Base-by-base conservation (phyloP, 208 protist species). In the Acanthamoeba rhysodes region DNA sequence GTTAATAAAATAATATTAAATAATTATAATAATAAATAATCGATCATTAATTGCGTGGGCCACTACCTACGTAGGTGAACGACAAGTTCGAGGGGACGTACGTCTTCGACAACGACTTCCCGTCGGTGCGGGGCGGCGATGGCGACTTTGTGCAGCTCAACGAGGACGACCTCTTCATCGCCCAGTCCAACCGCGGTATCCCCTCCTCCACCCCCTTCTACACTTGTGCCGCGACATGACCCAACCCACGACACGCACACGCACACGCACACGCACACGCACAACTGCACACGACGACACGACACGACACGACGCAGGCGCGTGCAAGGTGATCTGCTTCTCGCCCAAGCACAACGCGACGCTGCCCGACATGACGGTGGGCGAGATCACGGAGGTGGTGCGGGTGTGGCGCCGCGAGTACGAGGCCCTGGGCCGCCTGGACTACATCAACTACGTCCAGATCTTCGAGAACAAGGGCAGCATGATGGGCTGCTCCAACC, bases 381-480 rank as follows among this genome's bases (percentile, higher is more conserved):
- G 55, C 6, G 93, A 91, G 70, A 95, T 97, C 48, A 34, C 14
- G 14, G 59, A 66, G 29, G 95, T 97, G 64, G 94, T 96, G 16
- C 24, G 93, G 27, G 80, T 78, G 50, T 97, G 96, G 96, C 62
- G 48, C n/a, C 10, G 34, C 20, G 41, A 97, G 50, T 95, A 76
- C n/a, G 80, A 96, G 24, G 93, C 9, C 4, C 74, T 97, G 24
- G 59, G 53, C 32, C 55, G 87, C 20, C 84, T 55, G 24, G 34
- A 55, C 14, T 93, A 96, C 62, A 93, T 96, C 50, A 50, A 66
- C 27, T 95, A 96, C 62, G 95, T 96, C 37, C 96, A 96, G 90
- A 96, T 97, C 2, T 97, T 97, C 78, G 96, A 97, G 68, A 97
- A 97, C 91, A 96, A 96, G 88, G 96, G 96, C 32, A 76, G 53